Conservation (phyloP, 352 stramenopile genomes). For the Phytophthora crassamura region DNA sequence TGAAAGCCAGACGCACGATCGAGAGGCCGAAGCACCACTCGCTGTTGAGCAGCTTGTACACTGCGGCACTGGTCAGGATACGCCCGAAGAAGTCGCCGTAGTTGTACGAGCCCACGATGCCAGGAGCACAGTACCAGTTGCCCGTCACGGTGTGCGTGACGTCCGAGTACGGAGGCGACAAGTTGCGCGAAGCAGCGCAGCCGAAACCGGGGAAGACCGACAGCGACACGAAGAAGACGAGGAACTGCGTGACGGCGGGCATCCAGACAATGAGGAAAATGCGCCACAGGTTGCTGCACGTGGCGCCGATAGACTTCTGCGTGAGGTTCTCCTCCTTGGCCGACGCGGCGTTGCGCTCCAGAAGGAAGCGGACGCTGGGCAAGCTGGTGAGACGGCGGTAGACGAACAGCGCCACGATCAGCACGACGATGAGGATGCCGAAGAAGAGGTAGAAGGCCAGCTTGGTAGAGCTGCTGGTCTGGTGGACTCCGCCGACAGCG, state of each 20-base stretch:
- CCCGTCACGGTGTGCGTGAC: slow-evolving; percentile 23
- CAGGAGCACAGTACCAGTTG: slow-evolving; percentile 60
- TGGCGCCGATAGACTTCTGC: slow-evolving; percentile 35
- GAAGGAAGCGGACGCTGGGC: slow-evolving; percentile 55
- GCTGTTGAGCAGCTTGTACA: slow-evolving; percentile 68
- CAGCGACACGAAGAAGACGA: slow-evolving; percentile 71
- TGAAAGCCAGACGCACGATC: slow-evolving; percentile 56
- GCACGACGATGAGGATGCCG: slow-evolving; percentile 54
- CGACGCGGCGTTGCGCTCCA: slow-evolving; percentile 54
- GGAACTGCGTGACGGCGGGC: slow-evolving; percentile 53
- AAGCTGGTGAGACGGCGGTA: slow-evolving; percentile 49
- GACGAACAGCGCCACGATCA: slow-evolving; percentile 50
- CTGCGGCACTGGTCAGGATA: slow-evolving; percentile 49
- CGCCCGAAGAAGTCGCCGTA: slow-evolving; percentile 70
- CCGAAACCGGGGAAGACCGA: slow-evolving; percentile 60
- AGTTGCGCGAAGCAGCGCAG: slow-evolving; percentile 47
- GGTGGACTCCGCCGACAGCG: slow-evolving; percentile 47
- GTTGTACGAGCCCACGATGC: slow-evolving; percentile 68
- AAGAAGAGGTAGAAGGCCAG: slow-evolving; percentile 75
- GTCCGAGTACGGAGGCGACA: slow-evolving; percentile 35
- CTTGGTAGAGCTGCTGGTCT: slow-evolving; percentile 43
- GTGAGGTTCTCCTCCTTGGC: slow-evolving; percentile 41
- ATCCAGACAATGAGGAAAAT: slow-evolving; percentile 62
- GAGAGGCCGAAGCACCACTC: slow-evolving; percentile 49
- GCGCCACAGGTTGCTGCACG: slow-evolving; percentile 48